Base-by-base conservation (phyloP, 1,139 yeast species). In the Spencermartinsiella ligniputridi region DNA sequence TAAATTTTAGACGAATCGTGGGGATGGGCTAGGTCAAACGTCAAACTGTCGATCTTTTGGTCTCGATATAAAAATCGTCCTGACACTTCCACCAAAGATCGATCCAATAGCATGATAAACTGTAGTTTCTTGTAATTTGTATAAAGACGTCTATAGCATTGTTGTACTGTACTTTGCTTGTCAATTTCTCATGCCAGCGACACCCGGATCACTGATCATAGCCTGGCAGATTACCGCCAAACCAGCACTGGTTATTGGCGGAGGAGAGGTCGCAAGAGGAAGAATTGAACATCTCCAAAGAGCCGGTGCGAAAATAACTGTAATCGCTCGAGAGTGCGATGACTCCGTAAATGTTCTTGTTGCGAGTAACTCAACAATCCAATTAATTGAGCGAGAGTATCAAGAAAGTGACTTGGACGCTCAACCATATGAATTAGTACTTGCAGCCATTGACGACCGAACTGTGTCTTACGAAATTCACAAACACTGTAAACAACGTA, bases 181-280 rank as follows among this genome's bases (percentile, higher is more conserved):
- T 24, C n/a, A n/a, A n/a, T n/a, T n/a, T n/a, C n/a, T n/a, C n/a
- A n/a, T n/a, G n/a, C n/a, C n/a, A n/a, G n/a, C n/a, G n/a, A 30
- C 6, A 6, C 15, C 17, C 4, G 22, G 67, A 11, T 34, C 43
- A 3, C 40, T 49, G 19, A 19, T 49, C 16, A 68, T 84, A 12
- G 90, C 92, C 5, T 83, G 85, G 83, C 89, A 83, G 62, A 80
- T 84, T 33, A 72, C 72, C 55, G 67, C 74, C 53, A 78, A 76
- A 48, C 85, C 77, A 54, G 86, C 84, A 20, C 69, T 86, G 19
- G 85, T 86, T 1, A 76, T 86, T 37, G 95, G 95, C 0, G 86
- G 83, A 6, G 95, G 95, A 3, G 88, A 83, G 42, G 95, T 87
- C 9, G 96, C 90, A 0, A 69, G 80, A 13, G 78, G 89, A 32